Evolutionary conservation across 2,329 filamentous ascomycete species (phyloP).

Genomic region (Pseudomassariella vexata): DNA sequence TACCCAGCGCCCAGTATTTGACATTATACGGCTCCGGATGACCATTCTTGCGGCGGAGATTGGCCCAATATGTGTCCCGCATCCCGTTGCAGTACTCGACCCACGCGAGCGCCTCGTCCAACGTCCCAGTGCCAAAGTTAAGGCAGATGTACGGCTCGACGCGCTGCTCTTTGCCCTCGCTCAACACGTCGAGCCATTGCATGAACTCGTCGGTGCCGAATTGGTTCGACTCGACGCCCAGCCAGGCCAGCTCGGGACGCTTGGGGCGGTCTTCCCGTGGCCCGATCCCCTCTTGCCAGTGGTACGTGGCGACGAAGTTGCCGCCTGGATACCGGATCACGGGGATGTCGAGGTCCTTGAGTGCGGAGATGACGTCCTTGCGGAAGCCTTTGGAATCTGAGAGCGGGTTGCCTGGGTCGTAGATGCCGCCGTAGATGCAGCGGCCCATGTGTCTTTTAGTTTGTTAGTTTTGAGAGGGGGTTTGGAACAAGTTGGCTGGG

Average conservation of each 20-base stretch:
- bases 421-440: slow-evolving; percentile 83
- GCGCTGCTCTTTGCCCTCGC: slow-evolving; percentile 51
- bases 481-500: slow-evolving; percentile 2
- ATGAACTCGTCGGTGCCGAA: slow-evolving; percentile 87
- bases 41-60: slow-evolving; percentile 70
- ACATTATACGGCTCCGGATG: slow-evolving; percentile 71
- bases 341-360: slow-evolving; percentile 69
- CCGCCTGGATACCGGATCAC: slow-evolving; percentile 78
- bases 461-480: slow-evolving; percentile 1
- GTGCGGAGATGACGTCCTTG: slow-evolving; percentile 68
- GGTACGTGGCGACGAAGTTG: slow-evolving; percentile 80
- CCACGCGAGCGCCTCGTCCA: slow-evolving; percentile 60
- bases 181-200: slow-evolving; percentile 68
- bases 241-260: slow-evolving; percentile 72
- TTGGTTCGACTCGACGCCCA: slow-evolving; percentile 68
- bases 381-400: slow-evolving; percentile 72
- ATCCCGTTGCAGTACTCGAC: slow-evolving; percentile 81
- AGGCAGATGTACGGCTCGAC: slow-evolving; percentile 75
- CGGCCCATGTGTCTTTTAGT: slow-evolving; percentile 71
- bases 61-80: slow-evolving; percentile 75
- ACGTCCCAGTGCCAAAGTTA: slow-evolving; percentile 73
- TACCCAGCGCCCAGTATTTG: slow-evolving; percentile 83
- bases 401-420: slow-evolving; percentile 69
- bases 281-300: slow-evolving; percentile 78
- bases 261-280: slow-evolving; percentile 62